Base-by-base conservation (phyloP, 2,329 filamentous ascomycete genomes). In the Fusarium transvaalense region DNA sequence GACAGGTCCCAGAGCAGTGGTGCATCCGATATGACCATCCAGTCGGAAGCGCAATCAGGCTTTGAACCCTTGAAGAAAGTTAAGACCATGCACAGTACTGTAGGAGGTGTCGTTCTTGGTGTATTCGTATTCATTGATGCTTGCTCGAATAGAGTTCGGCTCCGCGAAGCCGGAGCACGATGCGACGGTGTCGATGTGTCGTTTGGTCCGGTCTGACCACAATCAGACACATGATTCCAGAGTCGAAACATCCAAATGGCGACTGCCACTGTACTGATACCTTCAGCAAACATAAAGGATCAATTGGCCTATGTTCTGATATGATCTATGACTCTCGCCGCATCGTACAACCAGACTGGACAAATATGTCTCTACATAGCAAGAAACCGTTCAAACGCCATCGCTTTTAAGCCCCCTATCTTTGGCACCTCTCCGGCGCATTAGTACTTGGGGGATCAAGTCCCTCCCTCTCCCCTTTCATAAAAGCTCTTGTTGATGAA, bases 301-400 rank as follows among this genome's bases (percentile, higher is more conserved):
- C 52, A 63, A 59, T 69, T 67, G 43, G 52, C 61, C 55, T 57
- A 42, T 21, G 32, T 57, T 61, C 25, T 56, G 57, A 38, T 41
- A 48, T 67, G 37, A 38, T 56, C 47, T 35, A 59, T 61, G 47
- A 45, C 47, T 53, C 32, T 47, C 59, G 23, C 45, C 46, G 43
- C 37, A 41, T 51, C 41, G 47, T 59, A 56, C 50, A 61, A 42
- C 23, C 56, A 62, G 48, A 52, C 48, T 64, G 42, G 43, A 61
- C 61, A 61, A 54, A 46, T 37, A 59, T 51, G 61, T 55, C 71
- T 55, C 71, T 57, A 60, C 51, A 68, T 64, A 64, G 43, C 70
- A 68, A 70, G 50, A 74, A 70, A 68, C 73, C 58, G 46, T 72
- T 72, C 56, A 63, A 76, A 69, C 75, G 75, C 75, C 75, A 56